Base-by-base conservation (phyloP, 2,329 filamentous ascomycete genomes). In the Cytospora mali region DNA sequence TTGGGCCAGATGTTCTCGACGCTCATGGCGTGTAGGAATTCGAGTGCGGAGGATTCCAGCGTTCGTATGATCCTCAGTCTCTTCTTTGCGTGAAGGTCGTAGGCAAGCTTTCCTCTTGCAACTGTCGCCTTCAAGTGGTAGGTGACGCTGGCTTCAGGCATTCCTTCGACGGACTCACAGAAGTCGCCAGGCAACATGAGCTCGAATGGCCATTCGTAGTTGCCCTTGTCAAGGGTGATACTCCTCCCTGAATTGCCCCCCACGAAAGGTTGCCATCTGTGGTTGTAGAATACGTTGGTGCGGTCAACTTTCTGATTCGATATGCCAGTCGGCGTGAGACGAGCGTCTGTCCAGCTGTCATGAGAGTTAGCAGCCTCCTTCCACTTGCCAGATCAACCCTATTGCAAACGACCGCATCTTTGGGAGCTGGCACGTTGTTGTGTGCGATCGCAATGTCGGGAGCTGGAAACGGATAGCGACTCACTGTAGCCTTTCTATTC, bases 1-100 rank as follows among this genome's bases (percentile, higher is more conserved):
- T 97, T 95, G 6, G 93, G 91, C 95, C 95, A 99, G 67, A 96
- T 90, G 72, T 97, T 97, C 76, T 97, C 93, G 67, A 98, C 93
- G 66, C 91, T 92, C 92, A 97, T 95, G 54, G 92, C 89, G 75
- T 98, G 90, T 42, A 90, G 83, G 66, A 93, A 84, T 72, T 94
- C 91, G 63, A 93, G 81, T 13, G 90, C 89, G 56, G 88, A 88
- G 13, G 90, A 84, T 64, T 92, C 89, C 53, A 93, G 79, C 0
- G 91, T 94, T 62, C 91, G 85, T 62, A 94, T 90, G 62, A 94
- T 86, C 61, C 91, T 86, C 61, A 95, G 76, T 58, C 90, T 88
- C 75, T 94, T 94, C 73, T 89, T 89, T 35, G 91, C 85, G 68
- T 91, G 87, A 56, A 96, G 81, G 73, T 97, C 93, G 79, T 96